A percentile compares a stretch with the other conserved stretches of the same genome.
phyloP scores from a whole-genome alignment of 805 yeast genomes.

The Nakazawaea populi region DNA sequence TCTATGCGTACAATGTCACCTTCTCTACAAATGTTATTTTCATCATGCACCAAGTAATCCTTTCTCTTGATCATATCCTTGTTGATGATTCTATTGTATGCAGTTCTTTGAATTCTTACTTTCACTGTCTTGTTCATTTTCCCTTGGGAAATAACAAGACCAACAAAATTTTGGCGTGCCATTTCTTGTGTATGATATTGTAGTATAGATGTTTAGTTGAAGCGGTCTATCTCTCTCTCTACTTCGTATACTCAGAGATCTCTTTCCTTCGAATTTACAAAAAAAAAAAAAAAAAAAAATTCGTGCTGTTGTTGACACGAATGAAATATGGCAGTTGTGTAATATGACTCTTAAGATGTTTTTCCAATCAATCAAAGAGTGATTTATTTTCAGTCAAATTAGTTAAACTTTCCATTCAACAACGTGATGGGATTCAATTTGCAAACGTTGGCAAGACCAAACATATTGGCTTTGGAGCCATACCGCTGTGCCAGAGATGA shows the following conservation, averaged over 20 bases:
- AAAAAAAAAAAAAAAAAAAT: neutral
- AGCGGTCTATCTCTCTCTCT: neutral
- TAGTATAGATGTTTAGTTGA: neutral
- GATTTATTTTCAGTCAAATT: too few species aligned
- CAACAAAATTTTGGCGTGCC: slow-evolving; percentile 89
- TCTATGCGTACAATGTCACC: slow-evolving; percentile 96
- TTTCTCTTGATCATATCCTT: slow-evolving; percentile 74
- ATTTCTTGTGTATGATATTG: slow-evolving; percentile 28
- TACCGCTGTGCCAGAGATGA: slow-evolving; percentile 97
- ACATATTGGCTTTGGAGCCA: slow-evolving; percentile 77
- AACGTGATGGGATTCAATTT: slow-evolving; percentile 42
- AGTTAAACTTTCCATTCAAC: neutral
- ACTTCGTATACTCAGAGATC: neutral
- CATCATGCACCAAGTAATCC: slow-evolving; percentile 90
- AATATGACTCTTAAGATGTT: neutral
- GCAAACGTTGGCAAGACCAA: slow-evolving; percentile 69
- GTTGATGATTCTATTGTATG: slow-evolving; percentile 65
- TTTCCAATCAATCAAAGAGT: neutral
- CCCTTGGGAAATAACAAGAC: slow-evolving; percentile 93
- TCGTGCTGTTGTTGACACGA: too few species aligned
- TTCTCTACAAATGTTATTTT: slow-evolving; percentile 83
- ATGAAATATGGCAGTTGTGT: too few species aligned
- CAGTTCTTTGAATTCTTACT: slow-evolving; percentile 78
- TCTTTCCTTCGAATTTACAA: neutral
- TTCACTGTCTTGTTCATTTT: slow-evolving; percentile 94